Evolutionary conservation across 2,329 filamentous ascomycete genomes (phyloP).

Genomic region (Tolypocladium tundrense): DNA sequence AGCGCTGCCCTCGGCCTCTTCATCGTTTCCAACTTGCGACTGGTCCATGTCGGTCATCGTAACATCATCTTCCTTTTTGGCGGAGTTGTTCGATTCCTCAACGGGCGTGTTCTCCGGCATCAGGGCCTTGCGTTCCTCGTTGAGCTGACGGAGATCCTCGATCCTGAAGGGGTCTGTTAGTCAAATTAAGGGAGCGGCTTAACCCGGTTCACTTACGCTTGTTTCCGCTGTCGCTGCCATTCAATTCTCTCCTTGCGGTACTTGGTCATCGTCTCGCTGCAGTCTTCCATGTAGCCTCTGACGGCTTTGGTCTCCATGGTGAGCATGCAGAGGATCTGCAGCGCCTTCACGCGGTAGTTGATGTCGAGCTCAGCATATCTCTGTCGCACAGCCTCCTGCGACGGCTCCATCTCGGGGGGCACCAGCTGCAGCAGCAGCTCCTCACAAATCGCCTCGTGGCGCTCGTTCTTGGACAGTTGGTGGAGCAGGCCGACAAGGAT

Average conservation of each 20-base stretch:
- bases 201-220: slow-evolving; percentile 35
- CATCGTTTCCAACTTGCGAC: slow-evolving; percentile 41
- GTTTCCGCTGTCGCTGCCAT: slow-evolving; percentile 67
- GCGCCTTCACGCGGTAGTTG: slow-evolving; percentile 67
- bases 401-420: slow-evolving; percentile 66
- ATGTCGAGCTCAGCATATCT: slow-evolving; percentile 71
- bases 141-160: slow-evolving; percentile 60
- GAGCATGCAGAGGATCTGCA: slow-evolving; percentile 80
- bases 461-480: slow-evolving; percentile 68
- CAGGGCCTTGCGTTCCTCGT: slow-evolving; percentile 63
- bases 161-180: slow-evolving; percentile 33
- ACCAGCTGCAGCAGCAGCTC: slow-evolving; percentile 72
- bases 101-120: slow-evolving; percentile 62
- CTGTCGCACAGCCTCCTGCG: slow-evolving; percentile 58
- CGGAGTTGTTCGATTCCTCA: slow-evolving; percentile 43
- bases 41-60: slow-evolving; percentile 58
- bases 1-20: slow-evolving; percentile 58
- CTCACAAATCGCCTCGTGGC: slow-evolving; percentile 63
- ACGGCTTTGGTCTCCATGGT: slow-evolving; percentile 79
- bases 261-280: slow-evolving; percentile 86
- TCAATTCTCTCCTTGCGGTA: slow-evolving; percentile 95
- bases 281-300: slow-evolving; percentile 81
- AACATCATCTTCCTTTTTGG: slow-evolving; percentile 43
- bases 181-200: neutral
- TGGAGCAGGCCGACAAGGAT: slow-evolving; percentile 81